Base-by-base conservation (phyloP, 2,329 filamentous ascomycete species). In the Penicillium hesseltinei region DNA sequence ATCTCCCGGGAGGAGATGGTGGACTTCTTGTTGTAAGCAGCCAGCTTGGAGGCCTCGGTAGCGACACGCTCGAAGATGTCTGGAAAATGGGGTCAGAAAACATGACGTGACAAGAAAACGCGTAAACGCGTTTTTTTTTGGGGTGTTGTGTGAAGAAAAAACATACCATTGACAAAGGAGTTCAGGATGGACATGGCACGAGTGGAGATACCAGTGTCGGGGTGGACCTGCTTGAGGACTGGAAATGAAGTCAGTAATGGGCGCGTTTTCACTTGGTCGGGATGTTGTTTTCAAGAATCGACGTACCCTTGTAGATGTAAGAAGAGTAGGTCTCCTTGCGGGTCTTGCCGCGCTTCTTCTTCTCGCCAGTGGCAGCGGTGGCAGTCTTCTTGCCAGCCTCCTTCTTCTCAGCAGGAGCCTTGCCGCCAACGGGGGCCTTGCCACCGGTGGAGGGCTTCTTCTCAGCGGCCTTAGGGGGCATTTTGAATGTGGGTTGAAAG, bases 321-420 rank as follows among this genome's bases (percentile, higher is more conserved):
- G 91, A 95, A 70, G 90, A 95, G 85, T 99, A 99, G n/a, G 94
- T 99, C 86, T 99, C 94, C 90, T 97, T 97, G 82, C 94, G 89
- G 69, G 92, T 91, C 92, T 99, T 99, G 84, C 92, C 96, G 77
- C 94, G 91, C 92, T 97, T 99, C 91, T 99, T 99, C 92, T 97
- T 97, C 73, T 97, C 94, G 66, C 94, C 94, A 76, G 91, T 87
- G 62, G 92, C 87, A 60, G 93, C 91, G 69, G 85, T 81, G 49
- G 77, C 72, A 53, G 94, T 97, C 90, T 97, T 99, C 91, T 99
- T 99, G 84, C 93, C 94, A 66, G 93, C 94, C 82, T 97, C 93
- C 89, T 97, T 97, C 90, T 97, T 97, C 88, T 97, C 92, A 75
- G 89, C 90, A 60, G 93, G 92, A 46, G 87, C 86, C 79, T 89